Base-by-base conservation (phyloP, 78 protist genomes). In the Chrysochromulina parva region DNA sequence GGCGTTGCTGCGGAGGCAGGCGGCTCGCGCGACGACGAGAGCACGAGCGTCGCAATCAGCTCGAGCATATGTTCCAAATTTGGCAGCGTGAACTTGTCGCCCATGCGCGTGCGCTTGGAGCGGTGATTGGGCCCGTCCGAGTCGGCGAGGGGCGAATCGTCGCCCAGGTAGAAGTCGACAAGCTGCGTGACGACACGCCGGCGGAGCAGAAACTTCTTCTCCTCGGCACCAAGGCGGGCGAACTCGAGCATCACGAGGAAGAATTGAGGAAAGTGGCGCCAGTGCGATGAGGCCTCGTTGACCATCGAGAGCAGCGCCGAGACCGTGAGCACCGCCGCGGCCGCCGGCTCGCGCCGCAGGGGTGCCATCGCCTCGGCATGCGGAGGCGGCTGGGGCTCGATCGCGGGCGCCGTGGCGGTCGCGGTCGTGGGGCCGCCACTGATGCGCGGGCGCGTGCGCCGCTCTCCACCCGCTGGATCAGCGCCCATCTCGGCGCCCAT, bases 81-180 rank as follows among this genome's bases (percentile, higher is more conserved):
- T 4, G 88, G 88, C 55, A 16, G 26, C 53, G 28, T 16, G 53
- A 54, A 57, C 67, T 55, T 57, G 52, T 82, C 69, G 67, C 88
- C 88, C 88, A 82, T 82, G 16, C 57, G 58, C 9, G 22, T 48
- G 28, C 57, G 58, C 22, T 48, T n/a, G n/a, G 10, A 52, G 14
- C 69, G 69, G 54, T n/a, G 58, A 10, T n/a, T 20, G 54, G 50
- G 69, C 10, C 50, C 76, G 50, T 13, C 52, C 38, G 5, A 4
- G 16, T 1, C 13, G 47, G 65, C 88, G 69, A 2, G 5, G 13
- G 88, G 54, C 1, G 65, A 55, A 24, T 81, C 69, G 67, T 57
- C 69, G 69, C 69, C 88, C 13, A 82, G 69, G 88, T 57, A 82
- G 24, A 57, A 26, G 67, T 82, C 88, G 55, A 82, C 69, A 2